These are phyloP conservation scores for Liquidambar formosana DNA, from an alignment of 164 flowering plant genomes.

Conservation along the genomic window DNA sequence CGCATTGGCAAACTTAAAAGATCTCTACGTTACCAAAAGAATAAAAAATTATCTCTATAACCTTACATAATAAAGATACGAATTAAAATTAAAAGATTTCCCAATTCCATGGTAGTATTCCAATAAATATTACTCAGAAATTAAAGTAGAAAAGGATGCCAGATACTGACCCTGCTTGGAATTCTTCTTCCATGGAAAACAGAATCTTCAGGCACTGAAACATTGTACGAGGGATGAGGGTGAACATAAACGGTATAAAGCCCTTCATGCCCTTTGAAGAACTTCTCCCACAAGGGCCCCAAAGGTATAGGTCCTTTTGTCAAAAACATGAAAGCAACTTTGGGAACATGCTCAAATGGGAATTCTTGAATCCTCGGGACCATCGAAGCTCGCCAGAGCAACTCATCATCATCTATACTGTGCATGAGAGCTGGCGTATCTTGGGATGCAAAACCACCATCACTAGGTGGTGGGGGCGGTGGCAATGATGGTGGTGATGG, in stretches of 20 bases:
- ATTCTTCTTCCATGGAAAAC: constrained; percentile 42
- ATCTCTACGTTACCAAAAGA: no score
- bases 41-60: no score
- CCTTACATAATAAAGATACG: no score
- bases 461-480: background rate
- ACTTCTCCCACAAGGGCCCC: constrained; percentile 52
- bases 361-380: constrained; percentile 12
- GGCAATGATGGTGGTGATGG: constrained; percentile 5
- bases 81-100: no score
- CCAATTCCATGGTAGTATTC: no score
- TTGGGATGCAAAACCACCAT: background rate
- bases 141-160: background rate
- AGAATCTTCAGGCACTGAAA: constrained; percentile 20
- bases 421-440: constrained; percentile 18
- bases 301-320: constrained; percentile 41
- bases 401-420: constrained; percentile 39
- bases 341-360: constrained; percentile 19
- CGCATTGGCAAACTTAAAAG: no score
- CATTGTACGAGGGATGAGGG: constrained; percentile 27
- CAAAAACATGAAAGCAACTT: constrained; percentile 60
- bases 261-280: constrained; percentile 44
- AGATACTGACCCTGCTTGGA: constrained; percentile 46
- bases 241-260: constrained; percentile 47
- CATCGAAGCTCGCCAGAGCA: constrained; percentile 42
- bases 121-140: no score